phyloP scores from a whole-genome alignment of 345 rosid genomes.

The Gossypium mustelinum region DNA sequence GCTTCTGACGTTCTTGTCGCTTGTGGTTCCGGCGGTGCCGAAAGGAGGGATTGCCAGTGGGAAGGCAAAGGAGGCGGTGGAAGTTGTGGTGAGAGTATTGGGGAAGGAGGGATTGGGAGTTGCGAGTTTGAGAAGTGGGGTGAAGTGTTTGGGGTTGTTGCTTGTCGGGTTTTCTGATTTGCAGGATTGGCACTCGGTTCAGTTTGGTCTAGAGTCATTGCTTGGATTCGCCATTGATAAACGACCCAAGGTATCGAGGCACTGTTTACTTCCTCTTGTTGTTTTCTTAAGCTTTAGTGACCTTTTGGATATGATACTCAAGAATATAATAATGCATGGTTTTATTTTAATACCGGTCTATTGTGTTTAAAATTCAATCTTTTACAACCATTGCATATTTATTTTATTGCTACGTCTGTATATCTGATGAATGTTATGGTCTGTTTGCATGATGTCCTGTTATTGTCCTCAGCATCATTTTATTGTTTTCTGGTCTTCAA shows the following conservation, averaged over 20 bases:
- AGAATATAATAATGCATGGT: neutral
- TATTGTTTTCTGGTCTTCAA: neutral
- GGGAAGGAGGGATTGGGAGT: constrained; percentile 56
- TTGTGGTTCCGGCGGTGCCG: constrained; percentile 53
- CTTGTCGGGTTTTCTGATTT: constrained; percentile 52
- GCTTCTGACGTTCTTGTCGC: constrained; percentile 61
- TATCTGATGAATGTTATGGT: neutral
- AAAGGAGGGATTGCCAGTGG: constrained; percentile 40
- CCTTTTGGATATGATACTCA: neutral
- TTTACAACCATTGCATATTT: no score
- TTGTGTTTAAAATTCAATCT: neutral
- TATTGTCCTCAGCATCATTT: neutral
- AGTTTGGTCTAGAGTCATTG: constrained; percentile 52
- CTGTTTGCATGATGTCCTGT: neutral
- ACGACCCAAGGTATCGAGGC: constrained; percentile 69
- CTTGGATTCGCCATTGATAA: constrained; percentile 63
- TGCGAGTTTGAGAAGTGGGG: constrained; percentile 62
- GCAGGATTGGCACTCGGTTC: constrained; percentile 61
- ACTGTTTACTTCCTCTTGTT: no score
- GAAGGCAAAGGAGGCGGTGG: constrained; percentile 58
- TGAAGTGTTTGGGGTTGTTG: constrained; percentile 76
- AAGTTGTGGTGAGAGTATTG: constrained; percentile 41
- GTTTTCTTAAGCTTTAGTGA: neutral
- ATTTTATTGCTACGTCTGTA: no score
- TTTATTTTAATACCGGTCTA: neutral